Conservation (phyloP, 2,329 filamentous ascomycete species). For the Trichophaea hybrida region DNA sequence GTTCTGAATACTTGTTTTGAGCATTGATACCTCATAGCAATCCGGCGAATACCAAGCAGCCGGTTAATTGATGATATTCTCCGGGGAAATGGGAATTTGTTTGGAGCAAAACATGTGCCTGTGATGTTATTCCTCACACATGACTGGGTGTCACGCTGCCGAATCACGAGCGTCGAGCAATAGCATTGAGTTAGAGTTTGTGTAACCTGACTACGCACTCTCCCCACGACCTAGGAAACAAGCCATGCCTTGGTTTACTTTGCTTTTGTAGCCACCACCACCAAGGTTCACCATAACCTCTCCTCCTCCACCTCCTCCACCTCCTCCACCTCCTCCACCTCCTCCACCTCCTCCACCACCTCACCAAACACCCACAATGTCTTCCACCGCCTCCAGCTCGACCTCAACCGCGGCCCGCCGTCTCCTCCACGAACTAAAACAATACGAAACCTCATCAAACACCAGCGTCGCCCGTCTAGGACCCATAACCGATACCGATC, state of each 20-base stretch:
- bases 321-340: conserved; percentile 35
- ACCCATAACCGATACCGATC: conserved; percentile 24
- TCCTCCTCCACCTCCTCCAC: conserved; percentile 44
- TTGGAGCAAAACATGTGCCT: too few species aligned
- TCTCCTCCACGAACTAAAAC: conserved; percentile 24
- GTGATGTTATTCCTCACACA: too few species aligned
- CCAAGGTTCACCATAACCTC: conserved; percentile 37
- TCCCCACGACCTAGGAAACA: too few species aligned
- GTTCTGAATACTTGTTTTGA: background rate
- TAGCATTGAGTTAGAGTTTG: too few species aligned
- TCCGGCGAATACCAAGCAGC: too few species aligned
- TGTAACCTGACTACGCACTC: too few species aligned
- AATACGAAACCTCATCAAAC: conserved; percentile 22
- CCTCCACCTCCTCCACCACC: conserved; percentile 34
- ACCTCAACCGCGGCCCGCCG: conserved; percentile 14
- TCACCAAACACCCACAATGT: conserved; percentile 28
- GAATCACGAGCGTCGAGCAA: too few species aligned
- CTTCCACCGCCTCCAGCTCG: conserved; percentile 31
- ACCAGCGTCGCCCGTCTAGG: conserved; percentile 23
- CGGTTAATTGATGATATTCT: too few species aligned
- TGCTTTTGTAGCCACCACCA: background rate
- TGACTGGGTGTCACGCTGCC: too few species aligned
- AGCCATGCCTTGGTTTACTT: too few species aligned
- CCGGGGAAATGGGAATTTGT: too few species aligned
- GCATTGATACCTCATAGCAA: background rate